Evolutionary conservation across 805 yeast genomes (phyloP).

Genomic region (Pichia deserticola): DNA sequence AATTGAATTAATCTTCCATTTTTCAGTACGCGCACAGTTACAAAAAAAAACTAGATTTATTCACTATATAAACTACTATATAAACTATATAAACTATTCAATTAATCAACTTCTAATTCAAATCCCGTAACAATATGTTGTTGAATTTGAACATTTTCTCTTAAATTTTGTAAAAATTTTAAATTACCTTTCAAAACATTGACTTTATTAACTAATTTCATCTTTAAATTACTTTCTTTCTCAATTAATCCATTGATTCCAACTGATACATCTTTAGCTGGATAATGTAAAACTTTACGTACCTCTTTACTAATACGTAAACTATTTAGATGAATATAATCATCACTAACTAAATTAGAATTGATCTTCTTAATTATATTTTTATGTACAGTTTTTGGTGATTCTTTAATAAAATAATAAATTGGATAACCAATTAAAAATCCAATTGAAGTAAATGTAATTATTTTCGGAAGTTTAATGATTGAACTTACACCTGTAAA

Average conservation of each 20-base stretch:
- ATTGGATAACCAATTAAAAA: slow-evolving; percentile 30
- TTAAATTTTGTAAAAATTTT: slow-evolving; percentile 43
- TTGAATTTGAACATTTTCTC: slow-evolving; percentile 19
- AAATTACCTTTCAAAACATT: slow-evolving; percentile 49
- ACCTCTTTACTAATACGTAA: slow-evolving; percentile 75
- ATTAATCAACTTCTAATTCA: slow-evolving; percentile 9
- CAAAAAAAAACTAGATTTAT: background rate
- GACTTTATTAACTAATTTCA: slow-evolving; percentile 43
- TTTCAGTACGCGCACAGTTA: background rate
- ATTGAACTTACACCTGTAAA: slow-evolving; percentile 26
- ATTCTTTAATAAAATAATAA: slow-evolving; percentile 60
- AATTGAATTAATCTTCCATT: too few species aligned
- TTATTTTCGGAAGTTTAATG: slow-evolving; percentile 22
- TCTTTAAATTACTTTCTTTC: slow-evolving; percentile 49
- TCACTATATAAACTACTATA: background rate
- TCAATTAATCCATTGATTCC: slow-evolving; percentile 63
- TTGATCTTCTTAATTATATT: slow-evolving; percentile 70
- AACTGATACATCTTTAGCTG: slow-evolving; percentile 72
- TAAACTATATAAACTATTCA: background rate
- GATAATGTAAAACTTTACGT: slow-evolving; percentile 70
- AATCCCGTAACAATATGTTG: slow-evolving; percentile 10
- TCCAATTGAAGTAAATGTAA: slow-evolving; percentile 27
- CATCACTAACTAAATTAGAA: slow-evolving; percentile 53
- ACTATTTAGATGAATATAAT: slow-evolving; percentile 74
- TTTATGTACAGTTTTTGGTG: slow-evolving; percentile 84